phyloP scores from a whole-genome alignment of 139 green algal species.

The Pseudopediastrum boryanum region DNA sequence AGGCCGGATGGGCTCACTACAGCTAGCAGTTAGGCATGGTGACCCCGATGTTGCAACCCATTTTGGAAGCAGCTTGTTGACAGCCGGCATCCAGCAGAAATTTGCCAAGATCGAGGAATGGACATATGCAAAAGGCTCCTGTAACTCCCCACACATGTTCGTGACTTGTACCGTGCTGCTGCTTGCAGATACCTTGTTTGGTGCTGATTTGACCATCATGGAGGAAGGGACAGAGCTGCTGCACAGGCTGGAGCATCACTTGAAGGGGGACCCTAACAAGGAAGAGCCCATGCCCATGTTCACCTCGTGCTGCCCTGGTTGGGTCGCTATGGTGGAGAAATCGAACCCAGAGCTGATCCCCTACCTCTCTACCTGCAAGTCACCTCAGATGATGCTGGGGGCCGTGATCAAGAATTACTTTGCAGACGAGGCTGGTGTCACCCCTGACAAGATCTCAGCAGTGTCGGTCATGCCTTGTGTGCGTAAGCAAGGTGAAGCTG shows the following conservation, averaged over 20 bases:
- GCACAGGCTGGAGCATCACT: constrained; percentile 39
- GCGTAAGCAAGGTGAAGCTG: constrained; percentile 70
- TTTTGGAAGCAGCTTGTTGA: no score
- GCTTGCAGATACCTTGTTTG: constrained; percentile 60
- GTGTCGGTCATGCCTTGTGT: constrained; percentile 76
- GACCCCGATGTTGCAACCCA: no score
- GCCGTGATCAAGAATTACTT: constrained; percentile 72
- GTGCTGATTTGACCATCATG: constrained; percentile 80
- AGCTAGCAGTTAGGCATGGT: no score
- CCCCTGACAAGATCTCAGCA: constrained; percentile 44
- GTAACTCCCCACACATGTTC: no score
- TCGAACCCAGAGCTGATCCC: constrained; percentile 74
- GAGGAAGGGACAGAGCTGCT: constrained; percentile 77
- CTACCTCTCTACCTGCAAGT: constrained; percentile 70
- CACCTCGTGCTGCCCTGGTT: constrained; percentile 76
- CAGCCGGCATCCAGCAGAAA: no score
- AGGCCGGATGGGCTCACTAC: no score
- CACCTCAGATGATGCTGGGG: constrained; percentile 76
- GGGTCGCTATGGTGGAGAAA: constrained; percentile 71
- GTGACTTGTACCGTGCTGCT: no score
- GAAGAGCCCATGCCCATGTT: constrained; percentile 72
- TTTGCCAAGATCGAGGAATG: no score
- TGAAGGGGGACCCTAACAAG: constrained; percentile 17
- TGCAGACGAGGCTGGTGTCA: constrained; percentile 39
- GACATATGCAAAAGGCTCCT: no score